Evolutionary conservation across 2,329 filamentous ascomycete genomes (phyloP), one percentile per base, ranked within the genome.

Genomic region (Leptographium procerum): DNA sequence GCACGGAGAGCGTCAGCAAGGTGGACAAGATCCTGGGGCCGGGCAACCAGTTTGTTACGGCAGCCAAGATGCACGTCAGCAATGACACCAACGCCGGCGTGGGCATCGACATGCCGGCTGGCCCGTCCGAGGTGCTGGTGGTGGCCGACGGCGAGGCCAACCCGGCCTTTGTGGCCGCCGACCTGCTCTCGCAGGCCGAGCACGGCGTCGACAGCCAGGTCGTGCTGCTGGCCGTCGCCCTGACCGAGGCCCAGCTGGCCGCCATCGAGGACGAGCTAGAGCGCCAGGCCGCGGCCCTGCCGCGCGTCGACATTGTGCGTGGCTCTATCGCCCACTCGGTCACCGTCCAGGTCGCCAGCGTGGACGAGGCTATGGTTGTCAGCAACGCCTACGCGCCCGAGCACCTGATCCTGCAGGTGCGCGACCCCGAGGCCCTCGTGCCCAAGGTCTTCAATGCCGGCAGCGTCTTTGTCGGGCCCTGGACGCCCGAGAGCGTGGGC

Each of bases 1-100:
- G 94, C 53, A 99, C 94, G 0, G 88, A 96, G 73, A 92, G 86
- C 65, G 84, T 99, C 55, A 89, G 79, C 71, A 99, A 99, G 77
- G 94, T 99, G 9, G 94, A 99, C 79, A 99, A 99, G 82, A 96
- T 99, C 65, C 83, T 97, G 14, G 94, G 94, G 0, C 94, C 94
- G 3, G 94, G 94, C 40, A 99, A 99, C 74, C 94, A 97, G 72
- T 99, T 97, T 69, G 94, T 99, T 47, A 99, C 94, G 0, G 94
- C 94, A 0, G 94, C 89, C 56, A 99, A 99, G 82, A 99, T 99
- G 94, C 81, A 91, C 66, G 94, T 99, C 50, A 89, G 87, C 72
- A 99, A 99, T 72, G 94, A 99, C 70, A 97, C 94, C 51, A 95
- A 91, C 61, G 94, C 94, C 14, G 88, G 89, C 26, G 91, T 96